phyloP scores from a whole-genome alignment of 1,139 yeast genomes.

The Candida labiduridarum region DNA sequence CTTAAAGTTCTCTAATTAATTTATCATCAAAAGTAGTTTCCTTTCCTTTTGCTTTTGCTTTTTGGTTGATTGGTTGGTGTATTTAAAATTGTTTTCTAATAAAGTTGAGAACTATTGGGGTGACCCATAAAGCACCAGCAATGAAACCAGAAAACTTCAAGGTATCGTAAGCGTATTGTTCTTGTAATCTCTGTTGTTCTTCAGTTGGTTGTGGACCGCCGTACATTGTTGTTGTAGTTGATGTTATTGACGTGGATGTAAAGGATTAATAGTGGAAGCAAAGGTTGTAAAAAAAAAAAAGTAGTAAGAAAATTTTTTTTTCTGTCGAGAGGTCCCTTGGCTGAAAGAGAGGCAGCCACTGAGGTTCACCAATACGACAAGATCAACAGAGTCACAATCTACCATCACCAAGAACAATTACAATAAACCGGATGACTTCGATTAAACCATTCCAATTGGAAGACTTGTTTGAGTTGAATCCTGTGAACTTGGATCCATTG shows the following conservation, averaged over 20 bases:
- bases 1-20: too few relatives aligned
- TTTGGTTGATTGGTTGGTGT: not conserved
- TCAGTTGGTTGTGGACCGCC: slow-evolving; percentile 78
- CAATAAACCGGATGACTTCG: slow-evolving; percentile 59
- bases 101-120: slow-evolving; percentile 67
- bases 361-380: not conserved
- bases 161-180: slow-evolving; percentile 67
- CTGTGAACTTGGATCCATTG: slow-evolving; percentile 80
- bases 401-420: not conserved
- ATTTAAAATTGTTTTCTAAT: slow-evolving; percentile 57
- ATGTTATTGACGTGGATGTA: not conserved
- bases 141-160: slow-evolving; percentile 67
- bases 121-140: slow-evolving; percentile 79
- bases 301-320: slow-evolving; percentile 1
- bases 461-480: slow-evolving; percentile 71
- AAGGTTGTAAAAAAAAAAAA: slow-evolving; percentile 5
- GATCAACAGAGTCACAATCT: not conserved
- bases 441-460: slow-evolving; percentile 83
- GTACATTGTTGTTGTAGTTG: slow-evolving; percentile 56
- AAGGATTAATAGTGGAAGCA: not conserved
- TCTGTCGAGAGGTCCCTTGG: not conserved
- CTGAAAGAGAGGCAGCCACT: not conserved
- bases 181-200: slow-evolving; percentile 77
- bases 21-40: not conserved
- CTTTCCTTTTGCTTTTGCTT: not conserved